Conservation (phyloP, 139 green algal genomes). For the Astrephomene gubernaculifera region DNA sequence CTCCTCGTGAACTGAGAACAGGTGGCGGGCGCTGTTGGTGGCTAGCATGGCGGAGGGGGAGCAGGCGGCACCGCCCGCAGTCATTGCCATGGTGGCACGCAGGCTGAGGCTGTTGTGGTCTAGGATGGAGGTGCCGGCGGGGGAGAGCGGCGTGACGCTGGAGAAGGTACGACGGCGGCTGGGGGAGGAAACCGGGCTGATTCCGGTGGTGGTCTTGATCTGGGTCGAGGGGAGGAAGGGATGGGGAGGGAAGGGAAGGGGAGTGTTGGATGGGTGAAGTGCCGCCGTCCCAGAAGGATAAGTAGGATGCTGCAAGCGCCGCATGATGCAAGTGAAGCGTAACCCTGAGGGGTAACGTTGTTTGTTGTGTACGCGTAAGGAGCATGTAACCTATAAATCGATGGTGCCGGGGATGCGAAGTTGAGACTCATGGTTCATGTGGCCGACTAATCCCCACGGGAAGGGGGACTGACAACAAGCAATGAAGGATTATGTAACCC, state of each 20-base stretch:
- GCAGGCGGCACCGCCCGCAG: neutral
- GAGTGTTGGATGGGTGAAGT: no score
- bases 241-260: neutral
- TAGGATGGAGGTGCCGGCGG: constrained; percentile 27
- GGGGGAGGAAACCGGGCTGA: constrained; percentile 20
- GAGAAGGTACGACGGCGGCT: neutral
- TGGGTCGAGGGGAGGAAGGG: neutral
- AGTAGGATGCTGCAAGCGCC: no score
- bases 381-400: no score
- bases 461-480: neutral
- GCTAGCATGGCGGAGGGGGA: neutral
- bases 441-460: no score
- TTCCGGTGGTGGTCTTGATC: neutral
- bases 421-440: no score
- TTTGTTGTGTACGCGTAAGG: no score
- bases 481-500: neutral
- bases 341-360: no score
- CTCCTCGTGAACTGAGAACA: constrained; percentile 1
- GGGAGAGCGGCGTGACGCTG: neutral
- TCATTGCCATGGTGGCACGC: neutral
- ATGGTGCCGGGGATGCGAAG: no score
- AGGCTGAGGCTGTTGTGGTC: constrained; percentile 12
- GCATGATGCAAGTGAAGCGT: no score
- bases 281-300: no score
- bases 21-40: neutral